Base-by-base conservation (phyloP, 352 stramenopile species). In the Blastocystis sp. region DNA sequence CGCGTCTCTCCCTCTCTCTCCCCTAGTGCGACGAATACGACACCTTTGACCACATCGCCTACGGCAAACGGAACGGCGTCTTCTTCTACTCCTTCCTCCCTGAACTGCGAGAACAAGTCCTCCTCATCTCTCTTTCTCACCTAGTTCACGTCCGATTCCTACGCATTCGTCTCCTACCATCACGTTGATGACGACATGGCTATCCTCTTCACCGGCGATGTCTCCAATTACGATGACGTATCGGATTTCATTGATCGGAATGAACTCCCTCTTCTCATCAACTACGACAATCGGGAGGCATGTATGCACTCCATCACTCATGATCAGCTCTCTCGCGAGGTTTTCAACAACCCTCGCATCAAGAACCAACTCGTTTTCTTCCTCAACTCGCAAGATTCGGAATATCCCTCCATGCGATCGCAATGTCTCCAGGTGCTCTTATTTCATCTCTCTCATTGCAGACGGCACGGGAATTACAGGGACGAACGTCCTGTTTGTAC, bases 181-280 rank as follows among this genome's bases (percentile, higher is more conserved):
- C 27, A 59, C 11, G 6, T 18, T 11, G 69, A 81, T 44, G 16
- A 46, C 29, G n/a, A 48, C 46, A 65, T 44, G 8, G 29, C 34
- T 29, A 46, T 81, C 9, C 44, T 32, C 8, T 81, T 64, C 53
- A 81, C 42, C 3, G 69, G 69, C 16, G 69, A 64, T 29, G 40
- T 81, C 14, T 63, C 69, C 6, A 81, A 81, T 64, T 81, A 64
- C 46, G 56, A 81, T 40, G 44, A 81, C 21, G 34, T 81, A 4
- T 63, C 40, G n/a, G 69, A 81, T 51, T 81, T 81, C 46, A 42
- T 81, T 4, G 69, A 81, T 42, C 16, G 40, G 46, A 81, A 81
- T 29, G 69, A 81, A 51, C 46, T 81, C 18, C 69, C 69, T 34
- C 48, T 81, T 18, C 44, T 81, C n/a, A 81, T 81, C 27, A 44